Percentiles rank a stretch among this genome's conserved stretches.
Evolutionary conservation across 805 yeast species (phyloP).

Genomic region (Metschnikowia rubicola): DNA sequence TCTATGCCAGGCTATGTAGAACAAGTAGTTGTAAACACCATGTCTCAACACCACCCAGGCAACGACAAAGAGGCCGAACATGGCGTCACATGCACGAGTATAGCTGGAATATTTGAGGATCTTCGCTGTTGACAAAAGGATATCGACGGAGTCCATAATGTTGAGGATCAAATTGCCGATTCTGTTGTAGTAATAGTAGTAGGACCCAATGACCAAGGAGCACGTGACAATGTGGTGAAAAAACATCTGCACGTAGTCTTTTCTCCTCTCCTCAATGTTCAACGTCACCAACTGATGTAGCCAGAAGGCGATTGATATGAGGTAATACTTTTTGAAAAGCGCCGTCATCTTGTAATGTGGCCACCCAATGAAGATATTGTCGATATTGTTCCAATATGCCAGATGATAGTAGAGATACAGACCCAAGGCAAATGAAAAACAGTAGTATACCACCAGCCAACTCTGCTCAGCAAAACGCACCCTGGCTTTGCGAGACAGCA

Average conservation of each 20-base stretch:
- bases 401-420: constrained; percentile 53
- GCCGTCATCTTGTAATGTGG: constrained; percentile 62
- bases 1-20: constrained; percentile 53
- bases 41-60: constrained; percentile 75
- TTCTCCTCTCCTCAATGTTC: constrained; percentile 73
- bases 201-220: constrained; percentile 64
- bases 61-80: constrained; percentile 64
- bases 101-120: constrained; percentile 70
- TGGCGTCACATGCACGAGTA: constrained; percentile 56
- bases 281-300: constrained; percentile 73
- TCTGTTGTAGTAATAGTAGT: constrained; percentile 65
- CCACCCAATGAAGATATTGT: constrained; percentile 63
- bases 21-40: constrained; percentile 63
- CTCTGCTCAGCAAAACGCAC: constrained; percentile 84
- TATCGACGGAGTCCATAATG: constrained; percentile 83
- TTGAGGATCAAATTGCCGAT: constrained; percentile 76
- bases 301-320: constrained; percentile 75
- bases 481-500: constrained; percentile 47
- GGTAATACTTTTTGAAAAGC: constrained; percentile 63
- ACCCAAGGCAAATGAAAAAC: constrained; percentile 54
- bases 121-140: constrained; percentile 68
- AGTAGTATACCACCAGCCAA: constrained; percentile 67
- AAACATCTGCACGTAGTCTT: constrained; percentile 84
- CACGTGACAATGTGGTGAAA: constrained; percentile 83
- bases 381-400: constrained; percentile 56